Base-by-base conservation (phyloP, 2,329 filamentous ascomycete species). In the Trichoderma simmonsii region DNA sequence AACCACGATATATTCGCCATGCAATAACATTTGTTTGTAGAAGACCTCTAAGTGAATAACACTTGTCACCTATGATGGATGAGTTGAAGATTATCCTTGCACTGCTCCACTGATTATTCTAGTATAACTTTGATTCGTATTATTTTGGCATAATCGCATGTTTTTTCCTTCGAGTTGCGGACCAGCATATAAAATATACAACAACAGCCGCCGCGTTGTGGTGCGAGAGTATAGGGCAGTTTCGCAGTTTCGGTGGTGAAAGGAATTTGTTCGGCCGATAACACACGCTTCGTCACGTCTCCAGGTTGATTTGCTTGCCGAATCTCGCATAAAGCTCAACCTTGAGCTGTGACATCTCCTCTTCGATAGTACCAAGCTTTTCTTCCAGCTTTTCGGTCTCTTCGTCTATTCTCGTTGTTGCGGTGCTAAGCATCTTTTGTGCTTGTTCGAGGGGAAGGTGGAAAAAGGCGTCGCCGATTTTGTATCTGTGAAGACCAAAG, bases 391-490 rank as follows among this genome's bases (percentile, higher is more conserved):
- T 86, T 24, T 87, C 86, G 18, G 97, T 92, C 70, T 97, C 93
- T 75, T 90, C 85, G 75, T 97, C 94, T 74, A 97, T 90, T 77
- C 87, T 88, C 73, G 91, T 86, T 6, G 91, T 91, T 6, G 93
- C 92, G 12, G 87, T 83, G 21, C 89, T 85, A 6, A 99, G 90
- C 83, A 98, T 88, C 76, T 95, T 91, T 79, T 98, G 94, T 3
- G 96, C 96, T 80, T 97, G 92, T 63, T 91, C 84, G 18, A 98
- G 88, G 9, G 92, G 91, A 67, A 99, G 84, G 72, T 94, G 92
- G 81, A 98, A 93, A 84, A 98, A 99, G 6, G 94, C 93, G 81
- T 98, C 96, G 75, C 96, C 96, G 72, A 99, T 93, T 84, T 97
- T 97, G 86, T 98, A 98, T 72, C 95, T 98, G 80, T 1, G 14